Evolutionary conservation across 352 stramenopile species (phyloP), one percentile per base, ranked within the genome.

Genomic region (Globisporangium viniferum): DNA sequence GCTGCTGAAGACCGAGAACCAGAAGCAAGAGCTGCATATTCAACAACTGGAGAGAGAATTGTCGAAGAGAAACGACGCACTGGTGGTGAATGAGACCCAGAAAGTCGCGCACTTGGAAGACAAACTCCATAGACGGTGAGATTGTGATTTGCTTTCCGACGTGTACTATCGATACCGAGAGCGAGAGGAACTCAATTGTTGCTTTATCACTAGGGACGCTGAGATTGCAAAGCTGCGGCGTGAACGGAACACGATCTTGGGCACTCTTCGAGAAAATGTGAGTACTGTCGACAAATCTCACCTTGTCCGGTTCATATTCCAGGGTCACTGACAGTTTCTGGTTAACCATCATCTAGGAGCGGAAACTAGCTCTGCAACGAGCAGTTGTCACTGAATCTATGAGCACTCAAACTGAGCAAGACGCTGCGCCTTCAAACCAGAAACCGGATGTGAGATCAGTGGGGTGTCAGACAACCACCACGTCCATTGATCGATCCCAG

Each of bases 231-330:
- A 84, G 58, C 60, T 91, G 48, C 75, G 83, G 14, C 80, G 85
- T 10, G 85, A 93, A 36, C 77, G 85, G 2, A 93, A 91, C 63
- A 76, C 79, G 8, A 75, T 93, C 31, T 48, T 93, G 14, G 82
- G 61, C 24, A 78, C 85, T 0, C 61, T 93, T 6, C 80, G 83
- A 3, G 83, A 92, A 6, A 69, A 79, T 41, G 74, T 77, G 54
- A 39, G 74, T 66, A 7, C 18, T 44, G 10, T 20, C 10, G 14
- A 14, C 14, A 59, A 36, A 24, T 24, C 24, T 51, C 44, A 5
- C 44, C 12, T 22, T n/a, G 29, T 3, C 20, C 18, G 14, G 24
- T 15, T n/a, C 27, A 29, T 36, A n/a, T 33, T 24, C 18, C 29
- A 20, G 14, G 12, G 5, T 44, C 55, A 24, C 48, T 41, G n/a